Evolutionary conservation across 805 yeast genomes (phyloP), one percentile per base, ranked within the genome.

Genomic region (Yamadazyma ubonensis): DNA sequence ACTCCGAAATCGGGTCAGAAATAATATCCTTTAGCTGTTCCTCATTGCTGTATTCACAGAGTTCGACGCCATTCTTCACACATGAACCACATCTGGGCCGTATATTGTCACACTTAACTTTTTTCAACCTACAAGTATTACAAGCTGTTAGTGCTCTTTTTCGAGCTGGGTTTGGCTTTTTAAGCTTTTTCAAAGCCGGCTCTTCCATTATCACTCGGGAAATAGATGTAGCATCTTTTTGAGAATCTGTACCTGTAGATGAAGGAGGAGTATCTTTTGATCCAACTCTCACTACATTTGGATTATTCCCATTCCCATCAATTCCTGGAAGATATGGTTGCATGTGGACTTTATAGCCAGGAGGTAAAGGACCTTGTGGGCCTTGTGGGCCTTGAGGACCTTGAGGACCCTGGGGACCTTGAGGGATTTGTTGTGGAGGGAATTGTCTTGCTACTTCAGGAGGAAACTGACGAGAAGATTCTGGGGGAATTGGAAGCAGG

Each of bases 101-200:
- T 22, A 49, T 43, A 39, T 65, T 65, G 43, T 65, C 71, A 49
- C 70, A 65, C 43, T 60, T 62, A 40, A 62, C 59, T 39, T 65
- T 65, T 41, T 62, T 62, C 18, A 56, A 39, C 32, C 70, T 49
- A 41, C 70, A 65, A 5, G 59, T 54, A 42, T 63, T 68, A 46
- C 71, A 65, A 0, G 71, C 71, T 0, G 71, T 63, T n/a, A 61
- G 45, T 0, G 67, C 66, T 36, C 68, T 38, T 38, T 54, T 58
- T 19, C 70, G 32, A 5, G 58, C 50, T 16, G 43, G 42, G 19
- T 10, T 11, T 3, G 29, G 14, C 17, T 23, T 18, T 12, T 43
- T 41, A 8, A 14, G 12, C 23, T 32, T 32, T 34, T 39, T 39
- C 8, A 21, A 15, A 5, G 34, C n/a, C 4, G 37, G 37, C 14